Conservation (phyloP, 2,329 filamentous ascomycete genomes). For the Claviceps paspali region DNA sequence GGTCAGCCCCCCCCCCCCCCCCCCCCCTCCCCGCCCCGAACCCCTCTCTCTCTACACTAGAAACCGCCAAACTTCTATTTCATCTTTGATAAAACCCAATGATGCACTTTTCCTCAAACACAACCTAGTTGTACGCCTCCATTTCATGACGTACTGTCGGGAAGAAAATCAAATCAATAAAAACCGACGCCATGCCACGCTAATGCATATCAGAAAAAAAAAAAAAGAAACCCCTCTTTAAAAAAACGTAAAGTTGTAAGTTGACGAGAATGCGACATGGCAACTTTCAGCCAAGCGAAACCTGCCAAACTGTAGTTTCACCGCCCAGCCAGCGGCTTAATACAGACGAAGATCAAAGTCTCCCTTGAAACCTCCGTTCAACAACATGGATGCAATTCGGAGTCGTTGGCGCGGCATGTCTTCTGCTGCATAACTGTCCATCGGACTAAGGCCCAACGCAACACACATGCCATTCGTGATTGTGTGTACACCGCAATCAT, state of each 20-base stretch:
- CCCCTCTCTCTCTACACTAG: too few relatives aligned
- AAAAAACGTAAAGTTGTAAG: too few relatives aligned
- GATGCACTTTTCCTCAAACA: not conserved
- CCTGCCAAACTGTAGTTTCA: not conserved
- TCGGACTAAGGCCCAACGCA: slow-evolving; percentile 35
- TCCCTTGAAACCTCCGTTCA: slow-evolving; percentile 51
- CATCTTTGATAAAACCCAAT: too few relatives aligned
- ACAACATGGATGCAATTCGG: slow-evolving; percentile 47
- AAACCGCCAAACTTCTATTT: too few relatives aligned
- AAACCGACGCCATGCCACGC: not conserved
- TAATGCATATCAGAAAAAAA: not conserved
- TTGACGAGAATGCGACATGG: too few relatives aligned
- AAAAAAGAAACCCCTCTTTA: slow-evolving; percentile 3
- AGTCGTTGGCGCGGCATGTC: slow-evolving; percentile 46
- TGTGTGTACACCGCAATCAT: slow-evolving; percentile 65
- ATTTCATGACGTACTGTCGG: not conserved
- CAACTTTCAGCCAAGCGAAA: too few relatives aligned
- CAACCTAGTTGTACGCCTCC: not conserved
- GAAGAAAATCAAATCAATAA: not conserved
- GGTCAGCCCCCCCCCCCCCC: too few relatives aligned
- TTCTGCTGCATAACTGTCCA: slow-evolving; percentile 29
- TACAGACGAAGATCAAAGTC: slow-evolving; percentile 37
- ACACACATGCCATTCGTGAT: slow-evolving; percentile 57
- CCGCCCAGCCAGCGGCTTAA: slow-evolving; percentile 7
- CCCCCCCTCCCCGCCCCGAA: too few relatives aligned